phyloP scores from a whole-genome alignment of 2,329 filamentous ascomycete species.

The Xylaria digitata region DNA sequence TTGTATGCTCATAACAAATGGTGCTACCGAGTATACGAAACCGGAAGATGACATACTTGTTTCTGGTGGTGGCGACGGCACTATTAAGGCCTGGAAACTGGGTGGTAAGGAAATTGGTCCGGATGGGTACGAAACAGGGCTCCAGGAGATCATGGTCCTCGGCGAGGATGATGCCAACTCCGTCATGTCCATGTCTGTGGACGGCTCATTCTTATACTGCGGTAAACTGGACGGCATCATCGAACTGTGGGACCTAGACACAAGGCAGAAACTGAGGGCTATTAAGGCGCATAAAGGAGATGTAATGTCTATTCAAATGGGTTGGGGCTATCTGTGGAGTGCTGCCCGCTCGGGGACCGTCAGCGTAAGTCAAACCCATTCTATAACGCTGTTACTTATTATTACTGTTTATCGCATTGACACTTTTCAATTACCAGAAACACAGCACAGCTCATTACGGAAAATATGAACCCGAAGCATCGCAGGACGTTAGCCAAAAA shows the following conservation, averaged over 20 bases:
- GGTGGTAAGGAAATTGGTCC: conserved; percentile 58
- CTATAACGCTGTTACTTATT: not conserved
- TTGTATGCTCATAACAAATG: conserved; percentile 88
- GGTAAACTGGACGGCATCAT: conserved; percentile 89
- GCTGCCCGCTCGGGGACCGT: conserved; percentile 90
- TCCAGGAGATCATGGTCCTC: conserved; percentile 75
- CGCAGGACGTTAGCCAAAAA: conserved; percentile 75
- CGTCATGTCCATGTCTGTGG: conserved; percentile 82
- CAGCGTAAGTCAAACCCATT: conserved; percentile 67
- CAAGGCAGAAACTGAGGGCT: conserved; percentile 86
- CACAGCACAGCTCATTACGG: conserved; percentile 74
- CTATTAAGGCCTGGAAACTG: conserved; percentile 92
- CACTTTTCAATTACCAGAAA: conserved; percentile 59
- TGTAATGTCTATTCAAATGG: conserved; percentile 86
- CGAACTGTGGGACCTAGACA: conserved; percentile 97
- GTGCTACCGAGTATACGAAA: conserved; percentile 73
- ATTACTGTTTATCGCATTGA: not conserved
- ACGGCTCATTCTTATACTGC: conserved; percentile 92
- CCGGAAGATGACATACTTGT: conserved; percentile 83
- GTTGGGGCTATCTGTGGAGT: conserved; percentile 86
- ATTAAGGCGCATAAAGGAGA: conserved; percentile 85
- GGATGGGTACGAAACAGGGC: conserved; percentile 67
- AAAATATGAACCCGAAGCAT: conserved; percentile 61
- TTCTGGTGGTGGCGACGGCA: conserved; percentile 92
- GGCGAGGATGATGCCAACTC: conserved; percentile 72